Base-by-base conservation (phyloP, 2,329 filamentous ascomycete species). In the Cladophialophora psammophila region DNA sequence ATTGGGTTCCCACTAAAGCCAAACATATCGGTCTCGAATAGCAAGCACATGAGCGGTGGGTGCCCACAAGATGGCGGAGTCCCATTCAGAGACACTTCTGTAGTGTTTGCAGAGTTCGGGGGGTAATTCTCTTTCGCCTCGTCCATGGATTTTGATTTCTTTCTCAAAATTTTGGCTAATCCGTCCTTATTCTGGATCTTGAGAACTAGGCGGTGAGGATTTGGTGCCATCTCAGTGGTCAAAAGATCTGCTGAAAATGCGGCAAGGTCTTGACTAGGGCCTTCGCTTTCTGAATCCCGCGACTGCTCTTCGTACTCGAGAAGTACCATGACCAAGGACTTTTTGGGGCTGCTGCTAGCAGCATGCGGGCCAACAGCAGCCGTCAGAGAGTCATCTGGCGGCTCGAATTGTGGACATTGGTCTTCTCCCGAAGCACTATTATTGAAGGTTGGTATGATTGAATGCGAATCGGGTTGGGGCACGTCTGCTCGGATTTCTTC, bases 161-260 rank as follows among this genome's bases (percentile, higher is more conserved):
- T 55, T 53, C 38, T 59, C 35, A 56, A 20, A 7, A 63, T 38
- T 18, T 40, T 26, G 38, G 65, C 65, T 15, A 59, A 20, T 1
- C 60, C 60, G 32, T 63, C 60, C 40, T 60, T 63, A n/a, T 56
- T 40, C 13, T 67, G 45, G 18, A 67, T 55, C 57, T 50, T 67
- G 55, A 67, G 60, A 53, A 67, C 50, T 50, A 67, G 36, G 15
- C 40, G 60, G 18, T 10, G 12, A 52, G 65, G 60, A 9, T 50
- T 45, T 34, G 54, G 2, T 10, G 20, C 31, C 12, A 18, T 35
- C 32, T 13, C 50, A 34, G 31, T 36, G 13, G 31, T 26, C 26
- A 18, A 12, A 38, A 9, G 42, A 18, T 15, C 31, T 36, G 26
- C 31, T 18, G 40, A 42, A 7, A 5, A 48, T n/a, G 42, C 15